Base-by-base conservation (phyloP, 129 eudicot genomes). In the Centrapalus pauciflorus region DNA sequence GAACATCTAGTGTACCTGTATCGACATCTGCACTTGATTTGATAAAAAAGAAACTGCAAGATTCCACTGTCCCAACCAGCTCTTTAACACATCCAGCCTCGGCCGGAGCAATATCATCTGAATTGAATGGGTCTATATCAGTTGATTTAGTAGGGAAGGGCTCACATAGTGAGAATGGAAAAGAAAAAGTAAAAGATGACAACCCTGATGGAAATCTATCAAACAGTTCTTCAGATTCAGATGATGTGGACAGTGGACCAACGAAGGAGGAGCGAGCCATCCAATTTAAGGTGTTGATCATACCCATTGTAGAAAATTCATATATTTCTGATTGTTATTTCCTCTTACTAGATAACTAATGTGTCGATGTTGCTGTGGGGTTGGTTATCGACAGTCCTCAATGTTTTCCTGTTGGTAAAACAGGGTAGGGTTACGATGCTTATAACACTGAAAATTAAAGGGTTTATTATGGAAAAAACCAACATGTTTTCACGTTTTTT, bases 21-120 rank as follows among this genome's bases (percentile, higher is more conserved):
- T 61, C 90, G 73, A 76, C 96, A 70, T 88, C 99, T 55, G 96
- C 99, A 78, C 79, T 94, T 27, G 97, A 94, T 86, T 58, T 94
- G 74, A 77, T 94, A 30, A 94, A 94, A 79, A 94, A 76, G 90
- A 94, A 94, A 83, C 79, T 94, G 77, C 96, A 89, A 70, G 99
- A 94, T 63, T 77, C 88, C 11, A 88, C 95, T 60, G 72, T 82
- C 21, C 93, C 92, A 65, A 79, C 81, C 54, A 74, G 87, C 74
- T 30, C 85, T 13, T 74, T 79, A 21, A 67, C 83, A 30, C 62
- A 55, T 59, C 70, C 89, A 61, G 41, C 85, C 52, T 68, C 72
- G 24, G 52, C 85, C 43, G 88, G 77, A 61, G 69, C 75, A 8
- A 61, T 11, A 5, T 12, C 75, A n/a, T 50, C 69, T 37, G 96